Percentiles rank a stretch among this genome's conserved stretches.
Conservation (phyloP, 441 rosid species). For the Viola pubescens region DNA sequence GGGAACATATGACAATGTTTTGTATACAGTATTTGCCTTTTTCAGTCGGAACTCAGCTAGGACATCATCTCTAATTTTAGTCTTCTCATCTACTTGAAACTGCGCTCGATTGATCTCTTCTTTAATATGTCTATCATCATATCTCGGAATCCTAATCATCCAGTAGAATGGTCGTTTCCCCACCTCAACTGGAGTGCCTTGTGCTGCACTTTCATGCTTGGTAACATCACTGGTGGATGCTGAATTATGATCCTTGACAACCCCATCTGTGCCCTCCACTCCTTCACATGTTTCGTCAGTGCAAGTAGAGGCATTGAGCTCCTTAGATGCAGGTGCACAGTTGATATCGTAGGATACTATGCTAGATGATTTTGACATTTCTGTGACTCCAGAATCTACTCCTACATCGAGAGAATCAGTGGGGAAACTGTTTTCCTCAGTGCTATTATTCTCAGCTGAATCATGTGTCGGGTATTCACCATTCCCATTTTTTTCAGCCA, state of each 20-base stretch:
- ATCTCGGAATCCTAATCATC: slow-evolving; percentile 58
- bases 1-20: slow-evolving; percentile 7
- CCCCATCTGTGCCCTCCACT: not conserved
- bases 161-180: slow-evolving; percentile 46
- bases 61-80: slow-evolving; percentile 55
- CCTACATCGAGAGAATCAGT: no score
- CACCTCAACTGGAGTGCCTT: slow-evolving; percentile 27
- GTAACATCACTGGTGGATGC: no score
- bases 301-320: no score
- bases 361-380: no score
- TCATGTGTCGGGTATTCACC: no score
- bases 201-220: not conserved
- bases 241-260: no score
- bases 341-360: no score
- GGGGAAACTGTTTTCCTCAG: no score
- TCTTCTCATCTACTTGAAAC: slow-evolving; percentile 49
- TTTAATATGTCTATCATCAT: slow-evolving; percentile 44
- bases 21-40: slow-evolving; percentile 35
- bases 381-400: no score
- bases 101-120: slow-evolving; percentile 51
- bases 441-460: no score
- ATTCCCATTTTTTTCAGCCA: no score
- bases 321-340: no score
- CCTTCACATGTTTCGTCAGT: not conserved
- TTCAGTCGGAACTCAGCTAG: slow-evolving; percentile 39